Evolutionary conservation across 2,329 filamentous ascomycete species (phyloP).

Genomic region (Xylariaceae sp.): DNA sequence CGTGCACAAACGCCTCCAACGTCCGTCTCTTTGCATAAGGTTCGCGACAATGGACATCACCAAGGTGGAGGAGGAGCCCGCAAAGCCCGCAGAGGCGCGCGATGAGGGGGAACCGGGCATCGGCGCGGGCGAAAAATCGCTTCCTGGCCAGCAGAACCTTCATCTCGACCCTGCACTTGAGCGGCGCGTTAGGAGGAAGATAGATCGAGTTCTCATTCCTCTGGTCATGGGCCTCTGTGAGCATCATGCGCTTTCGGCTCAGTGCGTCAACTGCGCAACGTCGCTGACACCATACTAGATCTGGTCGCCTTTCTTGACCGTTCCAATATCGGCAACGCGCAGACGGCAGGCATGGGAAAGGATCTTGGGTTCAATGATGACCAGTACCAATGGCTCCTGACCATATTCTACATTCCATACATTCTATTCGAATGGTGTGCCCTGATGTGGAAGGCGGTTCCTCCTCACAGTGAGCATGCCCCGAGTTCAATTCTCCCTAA

Average conservation of each 20-base stretch:
- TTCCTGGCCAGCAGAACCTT: not conserved
- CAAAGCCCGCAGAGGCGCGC: no score
- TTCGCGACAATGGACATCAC: no score
- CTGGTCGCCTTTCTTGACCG: constrained; percentile 34
- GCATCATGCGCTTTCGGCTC: not conserved
- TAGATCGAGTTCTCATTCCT: constrained; percentile 28
- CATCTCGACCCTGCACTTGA: constrained; percentile 27
- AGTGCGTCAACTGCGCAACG: not conserved
- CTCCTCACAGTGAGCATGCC: no score
- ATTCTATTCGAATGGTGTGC: constrained; percentile 39
- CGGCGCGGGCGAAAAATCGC: not conserved
- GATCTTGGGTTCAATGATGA: constrained; percentile 32
- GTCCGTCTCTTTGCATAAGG: no score
- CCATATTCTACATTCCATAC: constrained; percentile 42
- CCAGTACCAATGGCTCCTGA: constrained; percentile 39
- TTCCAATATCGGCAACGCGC: constrained; percentile 36
- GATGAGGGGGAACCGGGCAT: not conserved
- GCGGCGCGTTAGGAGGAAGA: constrained; percentile 30
- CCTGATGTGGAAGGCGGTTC: constrained; percentile 38
- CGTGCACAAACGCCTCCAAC: no score
- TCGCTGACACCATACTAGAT: constrained; percentile 16
- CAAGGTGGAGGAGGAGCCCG: no score
- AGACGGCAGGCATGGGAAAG: constrained; percentile 32
- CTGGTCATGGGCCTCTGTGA: constrained; percentile 29
- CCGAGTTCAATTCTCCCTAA: no score